A percentile compares a stretch with the other conserved stretches of the same genome.
Evolutionary conservation across 2,329 filamentous ascomycete species (phyloP).

Genomic region (Tolypocladium amazonense): DNA sequence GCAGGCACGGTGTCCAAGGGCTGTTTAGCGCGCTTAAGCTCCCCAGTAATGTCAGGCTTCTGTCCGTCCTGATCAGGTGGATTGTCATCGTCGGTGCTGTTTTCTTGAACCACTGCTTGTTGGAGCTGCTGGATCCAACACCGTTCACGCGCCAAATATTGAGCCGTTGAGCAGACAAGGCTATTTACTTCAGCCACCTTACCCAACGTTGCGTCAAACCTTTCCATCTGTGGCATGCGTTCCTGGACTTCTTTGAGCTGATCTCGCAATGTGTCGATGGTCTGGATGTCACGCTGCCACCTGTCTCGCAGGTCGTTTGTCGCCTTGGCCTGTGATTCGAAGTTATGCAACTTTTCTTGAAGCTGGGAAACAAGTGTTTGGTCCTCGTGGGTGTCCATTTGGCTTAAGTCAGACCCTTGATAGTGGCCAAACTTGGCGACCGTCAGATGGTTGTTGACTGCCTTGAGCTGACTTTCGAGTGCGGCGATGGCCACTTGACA

Average conservation of each 20-base stretch:
- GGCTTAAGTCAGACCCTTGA: neutral
- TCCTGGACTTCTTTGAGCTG: slow-evolving; percentile 13
- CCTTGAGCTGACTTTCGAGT: slow-evolving; percentile 11
- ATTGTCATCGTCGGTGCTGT: neutral
- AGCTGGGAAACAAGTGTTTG: slow-evolving; percentile 2
- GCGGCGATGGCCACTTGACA: slow-evolving; percentile 4
- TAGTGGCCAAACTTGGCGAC: neutral
- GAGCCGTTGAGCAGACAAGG: slow-evolving; percentile 16
- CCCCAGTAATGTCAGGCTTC: neutral
- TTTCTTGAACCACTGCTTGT: neutral
- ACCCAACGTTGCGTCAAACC: slow-evolving; percentile 12
- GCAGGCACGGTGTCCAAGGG: neutral
- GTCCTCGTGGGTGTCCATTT: neutral
- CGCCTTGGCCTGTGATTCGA: slow-evolving; percentile 11
- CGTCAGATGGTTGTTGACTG: slow-evolving; percentile 9
- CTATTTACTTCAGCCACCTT: slow-evolving; percentile 15
- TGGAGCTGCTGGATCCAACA: slow-evolving; percentile 17
- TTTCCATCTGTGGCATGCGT: slow-evolving; percentile 13
- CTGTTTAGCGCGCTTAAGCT: neutral
- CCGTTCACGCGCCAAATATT: slow-evolving; percentile 16
- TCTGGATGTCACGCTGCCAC: slow-evolving; percentile 17
- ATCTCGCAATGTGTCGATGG: slow-evolving; percentile 12
- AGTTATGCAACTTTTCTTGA: slow-evolving; percentile 8
- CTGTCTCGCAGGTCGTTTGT: slow-evolving; percentile 10
- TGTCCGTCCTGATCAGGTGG: neutral